Evolutionary conservation across 169 alveolate species (phyloP), one percentile per base, ranked within the genome.

Genomic region (Theileria equi): DNA sequence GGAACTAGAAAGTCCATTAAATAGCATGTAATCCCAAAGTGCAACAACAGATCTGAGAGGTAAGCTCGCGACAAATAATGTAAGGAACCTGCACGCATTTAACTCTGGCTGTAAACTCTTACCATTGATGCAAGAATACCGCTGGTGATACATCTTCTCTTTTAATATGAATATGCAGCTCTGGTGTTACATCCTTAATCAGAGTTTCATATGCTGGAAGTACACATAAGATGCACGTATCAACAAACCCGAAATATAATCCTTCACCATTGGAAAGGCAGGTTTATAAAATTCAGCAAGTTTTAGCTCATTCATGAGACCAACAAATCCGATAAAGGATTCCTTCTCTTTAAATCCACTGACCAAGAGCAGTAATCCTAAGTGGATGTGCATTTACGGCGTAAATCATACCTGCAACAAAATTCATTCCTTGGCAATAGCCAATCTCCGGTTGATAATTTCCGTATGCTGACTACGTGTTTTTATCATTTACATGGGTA

Each of bases 351-450:
- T 67, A 72, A 89, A 74, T 64, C 88, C 60, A 68, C 87, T 73
- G 29, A 68, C 78, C 67, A 89, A 81, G 17, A 93, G 67, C n/a
- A 93, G 65, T 34, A 74, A 21, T 0, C 84, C 84, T 72, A 31
- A 19, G 19, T 17, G 13, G 16, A 25, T 5, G 21, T 69, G 16
- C 0, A 3, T 17, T 13, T 13, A 5, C 19, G 32, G 44, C 1
- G 1, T 1, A 1, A 2, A 2, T 35, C 38, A 78, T 67, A 6
- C 93, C 93, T 3, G 96, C 97, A 8, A 93, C 64, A 72, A 84
- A 93, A 68, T 93, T 93, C 96, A 91, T 90, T 19, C 97, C 97
- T 78, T 93, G 94, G 32, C 94, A 91, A 71, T 93, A 93, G 26
- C 94, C 93, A n/a, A 91, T 78, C 55, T 91, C 91, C 7, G 80